phyloP scores from a whole-genome alignment of 768 basidiomycete species.

The Rhodotorula paludigena region DNA sequence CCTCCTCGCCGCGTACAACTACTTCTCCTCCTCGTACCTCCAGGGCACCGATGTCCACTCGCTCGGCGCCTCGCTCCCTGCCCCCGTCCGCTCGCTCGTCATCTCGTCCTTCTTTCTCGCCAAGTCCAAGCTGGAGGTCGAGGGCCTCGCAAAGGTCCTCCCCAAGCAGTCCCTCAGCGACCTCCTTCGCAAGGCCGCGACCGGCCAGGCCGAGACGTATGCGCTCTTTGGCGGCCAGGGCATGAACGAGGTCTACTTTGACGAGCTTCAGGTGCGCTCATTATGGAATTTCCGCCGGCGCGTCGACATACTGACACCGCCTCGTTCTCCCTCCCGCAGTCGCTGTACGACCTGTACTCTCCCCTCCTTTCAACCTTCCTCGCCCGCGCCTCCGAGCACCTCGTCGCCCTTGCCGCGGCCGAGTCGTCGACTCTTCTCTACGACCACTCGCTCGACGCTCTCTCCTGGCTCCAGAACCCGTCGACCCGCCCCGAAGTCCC shows the following conservation, averaged over 20 bases:
- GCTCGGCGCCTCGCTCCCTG: slow-evolving; percentile 67
- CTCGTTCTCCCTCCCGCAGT: slow-evolving; percentile 68
- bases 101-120: slow-evolving; percentile 75
- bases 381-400: slow-evolving; percentile 63
- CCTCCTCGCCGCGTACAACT: slow-evolving; percentile 66
- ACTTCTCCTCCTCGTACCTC: slow-evolving; percentile 74
- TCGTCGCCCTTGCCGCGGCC: slow-evolving; percentile 53
- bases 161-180: slow-evolving; percentile 58
- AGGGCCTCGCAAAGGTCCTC: slow-evolving; percentile 50
- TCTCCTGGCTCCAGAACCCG: slow-evolving; percentile 74
- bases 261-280: slow-evolving; percentile 66
- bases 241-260: slow-evolving; percentile 95
- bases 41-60: slow-evolving; percentile 71
- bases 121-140: slow-evolving; percentile 62
- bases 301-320: slow-evolving; percentile 48
- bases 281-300: slow-evolving; percentile 77
- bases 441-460: slow-evolving; percentile 70
- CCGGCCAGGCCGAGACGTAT: slow-evolving; percentile 60
- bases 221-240: slow-evolving; percentile 97
- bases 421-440: slow-evolving; percentile 55
- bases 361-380: slow-evolving; percentile 72
- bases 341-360: slow-evolving; percentile 82
- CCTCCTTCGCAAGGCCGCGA: slow-evolving; percentile 55
- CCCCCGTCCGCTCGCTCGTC: slow-evolving; percentile 69
- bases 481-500: slow-evolving; percentile 66